These are phyloP conservation scores for Skeletonema grethae DNA, from an alignment of 108 stramenopile genomes.

Conservation along the genomic window DNA sequence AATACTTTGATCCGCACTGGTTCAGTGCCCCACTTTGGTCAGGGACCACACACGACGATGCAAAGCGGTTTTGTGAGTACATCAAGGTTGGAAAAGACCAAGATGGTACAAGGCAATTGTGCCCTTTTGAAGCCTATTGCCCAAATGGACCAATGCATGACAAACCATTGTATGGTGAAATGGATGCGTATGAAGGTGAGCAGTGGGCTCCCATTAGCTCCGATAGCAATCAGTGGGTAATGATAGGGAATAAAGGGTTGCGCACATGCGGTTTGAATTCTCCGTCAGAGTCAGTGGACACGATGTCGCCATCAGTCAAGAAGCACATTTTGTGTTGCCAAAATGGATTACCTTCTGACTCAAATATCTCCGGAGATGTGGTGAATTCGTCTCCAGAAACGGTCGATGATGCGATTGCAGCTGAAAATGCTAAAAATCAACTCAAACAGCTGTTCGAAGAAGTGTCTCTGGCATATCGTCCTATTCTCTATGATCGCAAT, in stretches of 20 bases:
- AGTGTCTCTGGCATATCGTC: slow-evolving; percentile 36
- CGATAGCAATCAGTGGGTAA: slow-evolving; percentile 9
- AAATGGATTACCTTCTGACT: not conserved
- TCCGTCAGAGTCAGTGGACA: not conserved
- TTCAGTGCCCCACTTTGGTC: slow-evolving; percentile 14
- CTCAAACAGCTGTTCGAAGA: slow-evolving; percentile 16
- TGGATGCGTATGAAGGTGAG: slow-evolving; percentile 27
- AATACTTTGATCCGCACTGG: slow-evolving; percentile 8
- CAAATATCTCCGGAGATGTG: not conserved
- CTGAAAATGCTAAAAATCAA: slow-evolving; percentile 2
- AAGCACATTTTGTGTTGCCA: not conserved
- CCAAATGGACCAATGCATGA: slow-evolving; percentile 15
- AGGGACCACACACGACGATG: slow-evolving; percentile 11
- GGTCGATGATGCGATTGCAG: not conserved
- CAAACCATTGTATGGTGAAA: slow-evolving; percentile 28
- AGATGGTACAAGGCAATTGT: slow-evolving; percentile 15
- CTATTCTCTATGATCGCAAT: slow-evolving; percentile 32
- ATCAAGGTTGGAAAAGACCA: not conserved
- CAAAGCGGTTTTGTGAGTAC: slow-evolving; percentile 19
- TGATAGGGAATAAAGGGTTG: slow-evolving; percentile 14
- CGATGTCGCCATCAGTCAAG: not conserved
- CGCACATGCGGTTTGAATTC: not conserved
- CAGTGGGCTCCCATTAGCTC: slow-evolving; percentile 25
- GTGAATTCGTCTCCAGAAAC: not conserved
- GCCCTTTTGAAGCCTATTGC: slow-evolving; percentile 22